Evolutionary conservation across 2,329 filamentous ascomycete genomes (phyloP), one percentile per base, ranked within the genome.

Genomic region (Penicillium expansum): DNA sequence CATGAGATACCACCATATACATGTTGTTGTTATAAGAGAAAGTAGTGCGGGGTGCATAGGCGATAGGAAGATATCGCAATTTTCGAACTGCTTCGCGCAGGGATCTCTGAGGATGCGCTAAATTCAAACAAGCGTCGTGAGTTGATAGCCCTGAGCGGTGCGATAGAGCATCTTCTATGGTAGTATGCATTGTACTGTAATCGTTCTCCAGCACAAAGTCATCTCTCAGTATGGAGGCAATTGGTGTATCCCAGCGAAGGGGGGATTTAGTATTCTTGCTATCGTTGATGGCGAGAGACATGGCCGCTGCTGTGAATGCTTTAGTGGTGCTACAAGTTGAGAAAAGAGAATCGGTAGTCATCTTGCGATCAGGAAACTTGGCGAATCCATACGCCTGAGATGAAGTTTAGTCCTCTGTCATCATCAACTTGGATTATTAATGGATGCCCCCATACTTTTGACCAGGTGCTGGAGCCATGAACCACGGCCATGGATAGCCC

Each of bases 181-280:
- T 74, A 3, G 63, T 65, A 44, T 68, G 60, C 18, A 52, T 48
- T 10, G 71, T 72, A 8, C 64, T 64, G 41, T 69, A 60, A 14
- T 65, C 61, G 13, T 70, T 62, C 7, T 62, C 53, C 0, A 74
- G 59, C 18, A 70, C 66, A 48, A 74, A 73, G 33, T 72, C 71
- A 13, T 71, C 68, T 11, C 66, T 69, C 30, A 77, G 69, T 16
- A 78, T 45, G 11, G 67, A 62, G 13, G 67, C 65, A 6, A 79
- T 61, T 2, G 70, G 69, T 0, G 74, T 77, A 0, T 67, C 59
- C 73, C 76, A 78, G 20, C 57, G 56, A 37, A 77, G 54, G 4
- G 64, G 62, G 0, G 38, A 52, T 2, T 60, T 9, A 0, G 56
- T 55, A 16, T 50, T 10, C 18, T 62, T 62, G 35, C 56, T 64